Conservation (phyloP, 305 asterid species). For the Stenogyne calaminthoides region DNA sequence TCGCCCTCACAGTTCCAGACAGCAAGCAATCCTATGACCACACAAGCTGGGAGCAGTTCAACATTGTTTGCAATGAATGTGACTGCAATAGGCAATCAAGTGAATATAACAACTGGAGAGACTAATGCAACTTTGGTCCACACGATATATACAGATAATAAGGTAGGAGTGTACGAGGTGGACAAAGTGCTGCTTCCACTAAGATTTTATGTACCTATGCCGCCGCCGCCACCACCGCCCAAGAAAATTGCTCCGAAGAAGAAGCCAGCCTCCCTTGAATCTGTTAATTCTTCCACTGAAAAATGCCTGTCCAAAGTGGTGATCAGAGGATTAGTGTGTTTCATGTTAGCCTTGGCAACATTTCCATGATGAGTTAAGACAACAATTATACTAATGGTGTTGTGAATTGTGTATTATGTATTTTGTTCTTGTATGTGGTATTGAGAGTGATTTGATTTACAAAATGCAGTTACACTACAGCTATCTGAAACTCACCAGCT, state of each 20-base stretch:
- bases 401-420: neutral
- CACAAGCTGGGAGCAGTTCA: slow-evolving; percentile 41
- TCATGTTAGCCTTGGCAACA: slow-evolving; percentile 17
- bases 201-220: slow-evolving; percentile 36
- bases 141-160: slow-evolving; percentile 32
- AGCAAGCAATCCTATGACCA: slow-evolving; percentile 36
- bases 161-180: slow-evolving; percentile 46
- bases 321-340: slow-evolving; percentile 10
- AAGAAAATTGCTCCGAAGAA: slow-evolving; percentile 14
- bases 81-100: slow-evolving; percentile 34
- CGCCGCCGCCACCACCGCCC: slow-evolving; percentile 34
- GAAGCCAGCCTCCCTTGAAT: neutral
- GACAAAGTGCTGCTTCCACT: slow-evolving; percentile 41
- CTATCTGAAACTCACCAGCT: too few species aligned
- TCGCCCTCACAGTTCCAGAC: slow-evolving; percentile 42
- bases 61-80: slow-evolving; percentile 38
- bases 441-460: slow-evolving; percentile 4
- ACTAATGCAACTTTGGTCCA: slow-evolving; percentile 38
- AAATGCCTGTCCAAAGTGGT: neutral
- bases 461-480: neutral
- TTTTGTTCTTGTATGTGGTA: slow-evolving; percentile 6
- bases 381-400: neutral
- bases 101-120: slow-evolving; percentile 46
- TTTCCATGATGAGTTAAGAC: neutral
- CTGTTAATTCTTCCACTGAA: slow-evolving; percentile 29